Evolutionary conservation across 768 basidiomycete genomes (phyloP).

Genomic region (Asterophora lycoperdoides): DNA sequence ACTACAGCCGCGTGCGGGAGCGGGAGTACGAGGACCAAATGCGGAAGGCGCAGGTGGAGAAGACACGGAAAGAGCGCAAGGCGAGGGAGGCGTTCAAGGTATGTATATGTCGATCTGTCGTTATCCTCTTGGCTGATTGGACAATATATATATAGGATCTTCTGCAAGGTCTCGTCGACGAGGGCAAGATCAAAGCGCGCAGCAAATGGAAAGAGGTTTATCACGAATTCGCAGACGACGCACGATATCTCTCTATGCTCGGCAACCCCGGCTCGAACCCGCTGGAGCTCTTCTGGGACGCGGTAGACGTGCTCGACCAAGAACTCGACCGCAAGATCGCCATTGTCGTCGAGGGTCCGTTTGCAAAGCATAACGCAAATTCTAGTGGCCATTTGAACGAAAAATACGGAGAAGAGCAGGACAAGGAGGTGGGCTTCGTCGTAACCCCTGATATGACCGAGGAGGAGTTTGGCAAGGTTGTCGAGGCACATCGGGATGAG

Average conservation of each 20-base stretch:
- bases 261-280: slow-evolving; percentile 94
- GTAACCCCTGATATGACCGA: slow-evolving; percentile 57
- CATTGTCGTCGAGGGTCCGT: slow-evolving; percentile 58
- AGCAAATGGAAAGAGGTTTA: slow-evolving; percentile 93
- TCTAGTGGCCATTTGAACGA: slow-evolving; percentile 20
- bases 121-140: no score
- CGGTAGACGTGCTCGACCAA: slow-evolving; percentile 83
- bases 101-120: no score
- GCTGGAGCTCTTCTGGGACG: slow-evolving; percentile 94
- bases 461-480: slow-evolving; percentile 54
- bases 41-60: slow-evolving; percentile 75
- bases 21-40: slow-evolving; percentile 88
- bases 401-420: slow-evolving; percentile 21
- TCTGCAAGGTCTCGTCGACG: slow-evolving; percentile 61
- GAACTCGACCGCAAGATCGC: slow-evolving; percentile 75
- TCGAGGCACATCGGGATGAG: slow-evolving; percentile 55
- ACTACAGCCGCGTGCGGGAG: slow-evolving; percentile 86
- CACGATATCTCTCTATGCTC: slow-evolving; percentile 82
- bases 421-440: slow-evolving; percentile 31
- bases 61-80: slow-evolving; percentile 80
- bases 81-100: slow-evolving; percentile 91
- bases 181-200: slow-evolving; percentile 69
- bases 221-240: slow-evolving; percentile 68
- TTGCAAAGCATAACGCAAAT: slow-evolving; percentile 45
- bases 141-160: slow-evolving; percentile 63